Conservation (phyloP, 2,329 filamentous ascomycete genomes). For the Emydomyces testavorans region DNA sequence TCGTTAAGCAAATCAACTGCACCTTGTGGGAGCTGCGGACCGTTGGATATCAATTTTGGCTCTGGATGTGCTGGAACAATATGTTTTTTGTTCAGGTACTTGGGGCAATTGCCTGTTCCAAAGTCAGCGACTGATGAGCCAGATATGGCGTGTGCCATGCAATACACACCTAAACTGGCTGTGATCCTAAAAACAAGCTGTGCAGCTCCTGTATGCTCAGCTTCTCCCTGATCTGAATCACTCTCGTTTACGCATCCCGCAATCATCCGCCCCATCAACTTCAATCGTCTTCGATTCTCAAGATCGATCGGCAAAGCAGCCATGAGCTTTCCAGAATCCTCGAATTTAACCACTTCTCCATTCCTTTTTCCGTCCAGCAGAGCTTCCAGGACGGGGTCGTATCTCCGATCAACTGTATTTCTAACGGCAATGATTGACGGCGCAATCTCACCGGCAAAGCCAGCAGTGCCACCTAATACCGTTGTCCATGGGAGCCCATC, state of each 20-base stretch:
- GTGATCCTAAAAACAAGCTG: constrained; percentile 58
- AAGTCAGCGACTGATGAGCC: constrained; percentile 10
- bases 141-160: neutral
- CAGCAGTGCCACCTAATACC: constrained; percentile 61
- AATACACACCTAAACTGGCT: constrained; percentile 49
- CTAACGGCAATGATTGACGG: constrained; percentile 53
- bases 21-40: constrained; percentile 39
- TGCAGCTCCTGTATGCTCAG: constrained; percentile 23
- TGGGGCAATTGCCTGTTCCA: constrained; percentile 63
- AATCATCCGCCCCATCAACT: constrained; percentile 59
- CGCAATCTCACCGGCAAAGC: constrained; percentile 53
- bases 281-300: constrained; percentile 57
- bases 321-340: constrained; percentile 40
- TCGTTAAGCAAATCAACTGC: constrained; percentile 50
- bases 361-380: constrained; percentile 43
- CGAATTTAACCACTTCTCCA: constrained; percentile 35
- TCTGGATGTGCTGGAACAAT: constrained; percentile 46
- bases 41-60: constrained; percentile 42
- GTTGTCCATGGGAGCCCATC: constrained; percentile 62
- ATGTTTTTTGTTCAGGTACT: constrained; percentile 67
- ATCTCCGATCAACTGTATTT: constrained; percentile 46
- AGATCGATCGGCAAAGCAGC: constrained; percentile 54
- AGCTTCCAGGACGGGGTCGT: constrained; percentile 59
- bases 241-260: constrained; percentile 45
- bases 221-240: constrained; percentile 11